phyloP scores from a whole-genome alignment of 2,329 filamentous ascomycete species.

The Davidsoniella virescens region DNA sequence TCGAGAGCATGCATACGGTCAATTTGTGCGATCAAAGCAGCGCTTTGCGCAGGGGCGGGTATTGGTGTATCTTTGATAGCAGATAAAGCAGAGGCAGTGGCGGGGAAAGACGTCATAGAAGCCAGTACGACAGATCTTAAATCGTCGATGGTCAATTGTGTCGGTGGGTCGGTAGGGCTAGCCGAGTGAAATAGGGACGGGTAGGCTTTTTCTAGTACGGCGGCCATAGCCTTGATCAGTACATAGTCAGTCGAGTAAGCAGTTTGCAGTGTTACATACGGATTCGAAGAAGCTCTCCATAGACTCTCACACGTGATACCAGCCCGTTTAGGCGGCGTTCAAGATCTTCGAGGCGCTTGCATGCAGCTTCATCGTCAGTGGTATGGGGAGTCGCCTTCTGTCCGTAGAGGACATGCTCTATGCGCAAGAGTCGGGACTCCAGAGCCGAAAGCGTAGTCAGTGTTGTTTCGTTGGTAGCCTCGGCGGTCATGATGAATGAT shows the following conservation, averaged over 20 bases:
- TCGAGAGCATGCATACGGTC: conserved; percentile 47
- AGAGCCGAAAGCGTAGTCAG: conserved; percentile 39
- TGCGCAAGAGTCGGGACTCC: conserved; percentile 39
- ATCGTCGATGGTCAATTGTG: conserved; percentile 33
- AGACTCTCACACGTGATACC: conserved; percentile 35
- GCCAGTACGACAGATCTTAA: conserved; percentile 39
- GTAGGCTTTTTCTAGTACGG: conserved; percentile 30
- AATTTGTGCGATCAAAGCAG: conserved; percentile 38
- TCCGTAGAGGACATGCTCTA: conserved; percentile 44
- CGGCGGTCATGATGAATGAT: conserved; percentile 18
- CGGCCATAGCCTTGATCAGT: neutral
- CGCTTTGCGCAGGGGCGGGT: conserved; percentile 37
- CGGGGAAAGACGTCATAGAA: conserved; percentile 38
- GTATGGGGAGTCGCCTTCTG: conserved; percentile 16
- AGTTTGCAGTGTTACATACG: conserved; percentile 27
- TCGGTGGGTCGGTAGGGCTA: conserved; percentile 29
- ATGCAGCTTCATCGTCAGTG: conserved; percentile 25
- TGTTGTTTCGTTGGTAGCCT: conserved; percentile 33
- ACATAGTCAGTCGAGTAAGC: neutral
- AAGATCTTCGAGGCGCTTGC: conserved; percentile 31
- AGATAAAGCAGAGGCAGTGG: conserved; percentile 40
- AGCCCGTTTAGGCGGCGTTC: conserved; percentile 37
- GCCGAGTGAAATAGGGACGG: conserved; percentile 39
- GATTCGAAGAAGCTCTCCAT: conserved; percentile 42
- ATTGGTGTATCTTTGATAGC: conserved; percentile 39